A percentile compares a stretch with the other conserved stretches of the same genome.
These are phyloP conservation scores for Sporobolomyces phaffii DNA, from an alignment of 768 basidiomycete genomes.

Conservation along the genomic window DNA sequence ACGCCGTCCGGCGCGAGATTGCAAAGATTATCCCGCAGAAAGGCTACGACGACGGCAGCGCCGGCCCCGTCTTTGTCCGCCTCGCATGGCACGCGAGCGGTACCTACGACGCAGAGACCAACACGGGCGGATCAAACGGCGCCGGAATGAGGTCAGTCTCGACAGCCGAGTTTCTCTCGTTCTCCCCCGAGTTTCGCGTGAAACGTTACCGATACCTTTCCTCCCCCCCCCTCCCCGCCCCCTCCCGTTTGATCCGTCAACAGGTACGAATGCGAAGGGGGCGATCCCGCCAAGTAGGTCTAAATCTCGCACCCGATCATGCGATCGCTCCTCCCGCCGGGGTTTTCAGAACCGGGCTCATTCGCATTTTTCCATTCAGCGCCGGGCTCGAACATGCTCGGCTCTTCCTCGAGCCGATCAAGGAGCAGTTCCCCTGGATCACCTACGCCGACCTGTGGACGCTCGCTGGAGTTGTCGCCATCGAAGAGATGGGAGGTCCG, in stretches of 20 bases:
- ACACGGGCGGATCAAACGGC: slow-evolving; percentile 62
- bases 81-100: slow-evolving; percentile 40
- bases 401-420: slow-evolving; percentile 69
- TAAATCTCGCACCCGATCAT: no score
- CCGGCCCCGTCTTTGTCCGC: slow-evolving; percentile 45
- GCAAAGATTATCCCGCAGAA: slow-evolving; percentile 44
- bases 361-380: slow-evolving; percentile 49
- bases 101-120: slow-evolving; percentile 48
- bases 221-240: not conserved
- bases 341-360: not conserved
- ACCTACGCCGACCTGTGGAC: slow-evolving; percentile 53
- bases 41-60: slow-evolving; percentile 89
- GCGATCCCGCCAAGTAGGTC: slow-evolving; percentile 33
- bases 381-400: slow-evolving; percentile 75
- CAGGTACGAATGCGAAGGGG: slow-evolving; percentile 34
- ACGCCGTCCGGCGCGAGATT: slow-evolving; percentile 15
- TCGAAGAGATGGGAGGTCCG: slow-evolving; percentile 87
- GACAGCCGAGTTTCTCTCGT: not conserved
- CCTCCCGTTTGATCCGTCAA: not conserved
- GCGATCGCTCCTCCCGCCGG: not conserved
- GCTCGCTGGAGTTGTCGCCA: slow-evolving; percentile 79
- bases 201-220: no score
- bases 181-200: not conserved
- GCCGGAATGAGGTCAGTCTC: slow-evolving; percentile 86
- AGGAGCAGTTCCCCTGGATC: slow-evolving; percentile 86